Conservation (phyloP, 495 filamentous ascomycete species). For the Achaetomiella virescens region DNA sequence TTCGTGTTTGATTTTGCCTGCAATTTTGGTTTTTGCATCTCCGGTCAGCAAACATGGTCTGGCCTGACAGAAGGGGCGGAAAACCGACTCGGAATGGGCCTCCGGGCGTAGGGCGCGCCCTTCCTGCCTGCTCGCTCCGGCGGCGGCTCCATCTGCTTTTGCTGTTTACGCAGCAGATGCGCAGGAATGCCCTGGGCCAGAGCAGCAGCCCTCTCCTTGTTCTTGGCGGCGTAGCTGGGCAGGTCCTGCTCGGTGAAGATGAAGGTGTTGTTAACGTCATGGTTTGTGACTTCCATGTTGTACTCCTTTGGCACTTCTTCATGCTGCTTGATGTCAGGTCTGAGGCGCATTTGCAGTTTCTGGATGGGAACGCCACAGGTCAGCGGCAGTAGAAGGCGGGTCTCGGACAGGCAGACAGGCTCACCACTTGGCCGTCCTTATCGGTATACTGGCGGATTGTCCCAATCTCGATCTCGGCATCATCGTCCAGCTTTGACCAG, state of each 20-base stretch:
- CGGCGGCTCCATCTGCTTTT: slow-evolving; percentile 33
- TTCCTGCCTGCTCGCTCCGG: slow-evolving; percentile 53
- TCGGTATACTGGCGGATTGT: slow-evolving; percentile 60
- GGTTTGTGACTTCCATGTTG: slow-evolving; percentile 59
- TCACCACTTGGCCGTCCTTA: slow-evolving; percentile 39
- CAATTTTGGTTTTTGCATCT: slow-evolving; percentile 62
- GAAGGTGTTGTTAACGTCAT: slow-evolving; percentile 67
- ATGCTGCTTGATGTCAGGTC: slow-evolving; percentile 50
- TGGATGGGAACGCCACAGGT: slow-evolving; percentile 17
- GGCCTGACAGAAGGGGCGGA: background rate
- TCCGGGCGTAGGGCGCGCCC: slow-evolving; percentile 63
- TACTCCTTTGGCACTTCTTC: slow-evolving; percentile 76
- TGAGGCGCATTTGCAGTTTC: slow-evolving; percentile 40
- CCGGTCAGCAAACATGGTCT: slow-evolving; percentile 1
- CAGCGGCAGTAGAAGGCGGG: background rate
- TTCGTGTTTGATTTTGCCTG: slow-evolving; percentile 68
- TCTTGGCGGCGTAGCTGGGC: slow-evolving; percentile 63
- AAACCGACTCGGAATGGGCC: slow-evolving; percentile 74
- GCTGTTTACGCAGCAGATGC: slow-evolving; percentile 40
- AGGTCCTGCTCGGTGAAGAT: slow-evolving; percentile 90
- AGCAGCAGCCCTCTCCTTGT: slow-evolving; percentile 43
- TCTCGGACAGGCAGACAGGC: background rate
- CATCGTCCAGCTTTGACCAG: slow-evolving; percentile 47
- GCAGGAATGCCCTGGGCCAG: slow-evolving; percentile 45
- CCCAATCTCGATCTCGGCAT: slow-evolving; percentile 62